Conservation (phyloP, 352 stramenopile genomes). For the Globisporangium paroecandrum region DNA sequence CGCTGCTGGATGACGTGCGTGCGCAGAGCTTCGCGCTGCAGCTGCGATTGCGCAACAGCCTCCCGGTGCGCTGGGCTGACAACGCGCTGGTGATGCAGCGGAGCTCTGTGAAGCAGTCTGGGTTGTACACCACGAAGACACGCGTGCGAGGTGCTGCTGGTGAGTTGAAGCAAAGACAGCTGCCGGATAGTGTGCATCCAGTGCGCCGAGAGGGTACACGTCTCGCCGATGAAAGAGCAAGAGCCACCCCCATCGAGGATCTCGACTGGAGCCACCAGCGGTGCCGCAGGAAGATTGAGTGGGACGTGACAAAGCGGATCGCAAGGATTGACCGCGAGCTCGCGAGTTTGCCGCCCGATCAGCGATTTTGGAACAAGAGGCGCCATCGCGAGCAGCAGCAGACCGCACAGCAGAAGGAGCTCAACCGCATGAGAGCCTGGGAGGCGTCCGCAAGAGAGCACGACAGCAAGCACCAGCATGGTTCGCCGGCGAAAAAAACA, state of each 20-base stretch:
- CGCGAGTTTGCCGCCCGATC: conserved; percentile 34
- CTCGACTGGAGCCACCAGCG: conserved; percentile 22
- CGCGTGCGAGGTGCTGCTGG: not conserved
- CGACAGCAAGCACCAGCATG: not conserved
- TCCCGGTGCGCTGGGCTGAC: conserved; percentile 51
- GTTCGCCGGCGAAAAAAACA: not conserved
- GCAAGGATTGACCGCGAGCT: conserved; percentile 64
- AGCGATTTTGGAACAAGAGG: conserved; percentile 57
- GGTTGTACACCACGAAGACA: not conserved
- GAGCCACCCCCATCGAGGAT: not conserved
- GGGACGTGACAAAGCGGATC: conserved; percentile 69
- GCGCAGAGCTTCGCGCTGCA: conserved; percentile 47
- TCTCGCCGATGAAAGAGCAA: not conserved
- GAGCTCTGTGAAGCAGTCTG: conserved; percentile 1
- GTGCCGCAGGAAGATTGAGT: conserved; percentile 48
- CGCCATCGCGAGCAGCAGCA: conserved; percentile 6
- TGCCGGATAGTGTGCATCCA: not conserved
- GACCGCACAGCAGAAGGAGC: not conserved
- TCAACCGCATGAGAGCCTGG: not conserved
- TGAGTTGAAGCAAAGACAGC: not conserved
- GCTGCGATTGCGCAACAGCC: conserved; percentile 37
- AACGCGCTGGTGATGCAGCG: conserved; percentile 47
- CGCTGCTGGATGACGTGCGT: conserved; percentile 48
- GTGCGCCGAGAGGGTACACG: not conserved
- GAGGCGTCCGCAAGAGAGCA: not conserved